Evolutionary conservation across 345 rosid genomes (phyloP).

Genomic region (Mallotus nudiflorus): DNA sequence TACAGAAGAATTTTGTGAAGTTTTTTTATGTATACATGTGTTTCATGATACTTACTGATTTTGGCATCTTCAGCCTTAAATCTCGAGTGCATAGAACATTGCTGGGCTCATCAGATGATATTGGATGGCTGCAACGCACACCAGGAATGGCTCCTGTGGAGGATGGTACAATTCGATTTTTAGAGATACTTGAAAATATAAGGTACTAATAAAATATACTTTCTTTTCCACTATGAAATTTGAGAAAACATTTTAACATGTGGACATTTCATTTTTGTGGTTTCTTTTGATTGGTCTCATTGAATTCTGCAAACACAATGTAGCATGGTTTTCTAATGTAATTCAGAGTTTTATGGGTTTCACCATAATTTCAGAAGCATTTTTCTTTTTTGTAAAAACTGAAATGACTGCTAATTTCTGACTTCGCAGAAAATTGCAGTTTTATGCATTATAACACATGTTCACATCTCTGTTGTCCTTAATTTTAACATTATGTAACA

Average conservation of each 20-base stretch:
- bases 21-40: slow-evolving; percentile 1
- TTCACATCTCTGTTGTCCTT: slow-evolving; percentile 1
- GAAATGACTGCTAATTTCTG: neutral
- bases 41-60: neutral
- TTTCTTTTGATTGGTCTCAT: neutral
- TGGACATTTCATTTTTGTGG: neutral
- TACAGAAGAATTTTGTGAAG: slow-evolving; percentile 6
- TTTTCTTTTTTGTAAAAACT: neutral
- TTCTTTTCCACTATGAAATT: neutral
- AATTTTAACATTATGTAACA: neutral
- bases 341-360: neutral
- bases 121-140: slow-evolving; percentile 65
- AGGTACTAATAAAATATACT: slow-evolving; percentile 32
- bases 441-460: neutral
- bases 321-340: neutral
- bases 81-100: slow-evolving; percentile 54
- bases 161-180: slow-evolving; percentile 60
- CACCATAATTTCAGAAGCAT: neutral
- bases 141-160: slow-evolving; percentile 61
- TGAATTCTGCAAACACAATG: neutral
- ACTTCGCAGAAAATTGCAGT: neutral
- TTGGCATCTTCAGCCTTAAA: slow-evolving; percentile 41
- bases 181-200: slow-evolving; percentile 52
- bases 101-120: slow-evolving; percentile 65
- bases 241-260: neutral